Evolutionary conservation across 148 eudicot species (phyloP).

Genomic region (Spergularia marina): DNA sequence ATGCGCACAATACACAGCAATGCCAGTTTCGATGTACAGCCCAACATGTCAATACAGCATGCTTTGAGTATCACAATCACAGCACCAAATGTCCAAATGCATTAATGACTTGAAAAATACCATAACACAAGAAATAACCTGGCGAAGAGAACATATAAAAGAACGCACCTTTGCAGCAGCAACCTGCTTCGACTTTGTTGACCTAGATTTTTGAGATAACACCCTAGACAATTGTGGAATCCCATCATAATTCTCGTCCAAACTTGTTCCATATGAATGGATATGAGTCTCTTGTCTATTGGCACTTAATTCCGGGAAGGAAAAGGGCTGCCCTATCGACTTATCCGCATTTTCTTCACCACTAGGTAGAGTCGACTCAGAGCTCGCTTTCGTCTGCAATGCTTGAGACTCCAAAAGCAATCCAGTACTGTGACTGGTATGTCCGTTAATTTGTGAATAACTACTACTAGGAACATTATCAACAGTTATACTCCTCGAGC

Average conservation of each 20-base stretch:
- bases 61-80: background rate
- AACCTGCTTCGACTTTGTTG: slow-evolving; percentile 70
- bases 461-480: slow-evolving; percentile 50
- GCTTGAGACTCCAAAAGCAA: slow-evolving; percentile 43
- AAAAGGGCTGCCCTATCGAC: slow-evolving; percentile 52
- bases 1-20: too few species aligned
- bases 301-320: slow-evolving; percentile 52
- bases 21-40: too few species aligned
- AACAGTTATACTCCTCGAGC: slow-evolving; percentile 74
- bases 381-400: slow-evolving; percentile 31
- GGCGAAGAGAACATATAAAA: background rate
- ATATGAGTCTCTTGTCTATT: slow-evolving; percentile 27
- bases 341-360: slow-evolving; percentile 40
- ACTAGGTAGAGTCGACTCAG: slow-evolving; percentile 24
- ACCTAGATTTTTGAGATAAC: slow-evolving; percentile 62
- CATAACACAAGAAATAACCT: background rate
- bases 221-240: slow-evolving; percentile 74
- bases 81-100: background rate
- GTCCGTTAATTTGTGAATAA: slow-evolving; percentile 62
- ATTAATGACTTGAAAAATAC: background rate
- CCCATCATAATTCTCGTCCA: slow-evolving; percentile 66
- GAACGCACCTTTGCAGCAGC: slow-evolving; percentile 83
- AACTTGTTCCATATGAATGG: slow-evolving; percentile 26
- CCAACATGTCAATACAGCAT: background rate
- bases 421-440: slow-evolving; percentile 38